Percentiles rank a stretch among this genome's conserved stretches.
phyloP scores from a whole-genome alignment of 768 basidiomycete species.

The Dacryopinax primogenitus region DNA sequence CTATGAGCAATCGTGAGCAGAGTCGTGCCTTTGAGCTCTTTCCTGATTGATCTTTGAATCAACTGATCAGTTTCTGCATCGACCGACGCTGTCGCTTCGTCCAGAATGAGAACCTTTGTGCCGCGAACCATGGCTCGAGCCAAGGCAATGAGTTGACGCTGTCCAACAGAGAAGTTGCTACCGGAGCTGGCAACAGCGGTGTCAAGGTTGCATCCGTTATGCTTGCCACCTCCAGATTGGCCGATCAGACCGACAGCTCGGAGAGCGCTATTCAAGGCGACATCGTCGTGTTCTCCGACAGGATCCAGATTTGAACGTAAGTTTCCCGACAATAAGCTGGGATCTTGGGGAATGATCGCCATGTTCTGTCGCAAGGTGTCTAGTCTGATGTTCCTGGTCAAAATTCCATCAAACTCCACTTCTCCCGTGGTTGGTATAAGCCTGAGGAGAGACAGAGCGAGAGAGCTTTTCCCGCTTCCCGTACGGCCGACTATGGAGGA shows the following conservation, averaged over 20 bases:
- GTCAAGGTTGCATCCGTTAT: slow-evolving; percentile 11
- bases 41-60: not conserved
- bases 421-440: slow-evolving; percentile 46
- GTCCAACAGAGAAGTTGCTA: slow-evolving; percentile 12
- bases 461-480: slow-evolving; percentile 42
- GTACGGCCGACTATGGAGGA: slow-evolving; percentile 40
- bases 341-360: slow-evolving; percentile 15
- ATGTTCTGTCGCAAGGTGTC: not conserved
- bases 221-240: not conserved
- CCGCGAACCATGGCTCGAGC: slow-evolving; percentile 14
- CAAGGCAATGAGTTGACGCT: slow-evolving; percentile 12
- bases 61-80: not conserved
- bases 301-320: slow-evolving; percentile 15
- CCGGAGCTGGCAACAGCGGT: slow-evolving; percentile 10
- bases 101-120: slow-evolving; percentile 6
- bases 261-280: slow-evolving; percentile 7
- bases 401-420: slow-evolving; percentile 42
- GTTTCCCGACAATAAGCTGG: slow-evolving; percentile 11
- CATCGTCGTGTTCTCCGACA: slow-evolving; percentile 7
- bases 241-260: slow-evolving; percentile 2
- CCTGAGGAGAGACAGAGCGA: slow-evolving; percentile 43
- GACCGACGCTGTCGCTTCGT: slow-evolving; percentile 12
- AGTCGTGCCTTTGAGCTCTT: not conserved
- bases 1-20: not conserved
- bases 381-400: slow-evolving; percentile 10